Base-by-base conservation (phyloP, 2,329 filamentous ascomycete species). In the Sordariomycetes sp. region DNA sequence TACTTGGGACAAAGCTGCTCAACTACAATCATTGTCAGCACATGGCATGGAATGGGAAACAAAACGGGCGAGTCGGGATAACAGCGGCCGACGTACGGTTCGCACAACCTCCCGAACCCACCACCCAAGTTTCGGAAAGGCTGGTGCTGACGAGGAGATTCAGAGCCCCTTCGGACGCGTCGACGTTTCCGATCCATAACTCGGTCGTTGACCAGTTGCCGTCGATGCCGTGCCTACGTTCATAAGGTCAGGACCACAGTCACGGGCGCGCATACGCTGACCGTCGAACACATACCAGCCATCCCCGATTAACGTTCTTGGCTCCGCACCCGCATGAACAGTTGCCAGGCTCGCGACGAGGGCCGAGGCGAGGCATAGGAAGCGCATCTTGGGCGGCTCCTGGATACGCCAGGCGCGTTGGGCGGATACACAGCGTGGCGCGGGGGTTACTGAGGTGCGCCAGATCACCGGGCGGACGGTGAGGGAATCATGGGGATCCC, bases 191-290 rank as follows among this genome's bases (percentile, higher is more conserved):
- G 22, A 80, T 76, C 64, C 73, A 79, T 60, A 91, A 74, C 14
- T 75, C 76, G 62, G 89, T 82, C 7, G 86, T 82, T 18, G 87
- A 90, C 88, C 88, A 92, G 61, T 78, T 78, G 11, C 87, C 87
- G 67, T 89, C 86, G 62, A 80, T 76, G 54, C 84, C 84, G 61
- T 81, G 77, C 82, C 81, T 84, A 24, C n/a, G 22, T 22, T 35
- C 32, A 22, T 35, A 54, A 54, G 58, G 35, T 54, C n/a, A 28
- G 52, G 18, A 16, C 46, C 46, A 43, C 20, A 10, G 6, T 20
- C 46, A 50, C 22, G 20, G 22, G 22, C 12, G 22, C 12, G 7
- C 20, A 22, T 20, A 53, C 20, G 57, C 58, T 46, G 55, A 40
- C 12, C 14, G 24, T 53, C 24, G 14, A 18, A 18, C 20, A 32